These are phyloP conservation scores for Penicillium psychrofluorescens DNA, from an alignment of 495 filamentous ascomycete species.

Conservation along the genomic window DNA sequence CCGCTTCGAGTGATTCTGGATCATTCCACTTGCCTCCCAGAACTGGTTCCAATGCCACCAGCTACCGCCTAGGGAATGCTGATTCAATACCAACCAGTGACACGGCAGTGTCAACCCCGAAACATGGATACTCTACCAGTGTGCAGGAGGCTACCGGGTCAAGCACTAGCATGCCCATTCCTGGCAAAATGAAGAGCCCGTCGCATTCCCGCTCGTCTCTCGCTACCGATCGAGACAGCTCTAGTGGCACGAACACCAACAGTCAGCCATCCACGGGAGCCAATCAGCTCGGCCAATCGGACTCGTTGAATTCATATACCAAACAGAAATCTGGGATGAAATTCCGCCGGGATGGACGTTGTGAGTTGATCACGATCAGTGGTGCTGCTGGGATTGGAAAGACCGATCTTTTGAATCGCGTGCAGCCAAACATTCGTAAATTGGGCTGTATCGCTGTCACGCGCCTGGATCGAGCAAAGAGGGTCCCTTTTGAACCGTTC, in stretches of 20 bases:
- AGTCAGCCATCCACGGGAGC: conserved; percentile 20
- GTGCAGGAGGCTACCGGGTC: conserved; percentile 4
- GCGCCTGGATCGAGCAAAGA: conserved; percentile 76
- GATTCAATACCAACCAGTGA: conserved; percentile 32
- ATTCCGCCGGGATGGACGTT: conserved; percentile 57
- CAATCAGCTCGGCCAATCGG: conserved; percentile 23
- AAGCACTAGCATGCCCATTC: neutral
- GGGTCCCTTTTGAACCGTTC: conserved; percentile 76
- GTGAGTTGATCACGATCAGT: conserved; percentile 71
- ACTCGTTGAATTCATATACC: conserved; percentile 21
- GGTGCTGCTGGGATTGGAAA: conserved; percentile 78
- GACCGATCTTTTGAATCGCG: conserved; percentile 70
- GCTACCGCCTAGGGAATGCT: conserved; percentile 21
- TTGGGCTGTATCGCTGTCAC: conserved; percentile 75
- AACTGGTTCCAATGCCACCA: conserved; percentile 27
- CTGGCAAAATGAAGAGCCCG: conserved; percentile 27
- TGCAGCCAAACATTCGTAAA: conserved; percentile 65
- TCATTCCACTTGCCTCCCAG: conserved; percentile 42
- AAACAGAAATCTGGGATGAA: conserved; percentile 45
- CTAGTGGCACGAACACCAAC: conserved; percentile 15
- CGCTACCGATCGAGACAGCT: conserved; percentile 30
- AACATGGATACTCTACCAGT: conserved; percentile 3
- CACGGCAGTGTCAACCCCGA: conserved; percentile 26
- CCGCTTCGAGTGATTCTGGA: conserved; percentile 46
- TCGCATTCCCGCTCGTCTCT: conserved; percentile 32